phyloP scores from a whole-genome alignment of 176 grass and related monocot species.

The Musa schizocarpa region DNA sequence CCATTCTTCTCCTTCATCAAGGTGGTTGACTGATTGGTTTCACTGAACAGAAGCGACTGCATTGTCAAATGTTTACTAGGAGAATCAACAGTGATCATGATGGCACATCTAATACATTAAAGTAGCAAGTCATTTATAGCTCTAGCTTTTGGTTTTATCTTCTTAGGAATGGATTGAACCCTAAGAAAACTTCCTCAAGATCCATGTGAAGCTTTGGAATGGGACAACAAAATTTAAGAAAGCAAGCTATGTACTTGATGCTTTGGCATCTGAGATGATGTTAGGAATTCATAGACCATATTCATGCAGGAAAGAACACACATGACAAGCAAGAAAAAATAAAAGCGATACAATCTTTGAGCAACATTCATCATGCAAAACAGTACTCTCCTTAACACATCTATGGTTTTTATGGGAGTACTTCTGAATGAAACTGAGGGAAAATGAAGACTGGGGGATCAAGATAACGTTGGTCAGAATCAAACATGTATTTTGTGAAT shows the following conservation, averaged over 20 bases:
- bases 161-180: not conserved
- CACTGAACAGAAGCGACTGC: not conserved
- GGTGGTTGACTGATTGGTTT: slow-evolving; percentile 2
- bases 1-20: not conserved
- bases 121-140: not conserved
- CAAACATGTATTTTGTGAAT: too few relatives aligned
- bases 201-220: not conserved
- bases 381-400: too few relatives aligned
- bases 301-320: too few relatives aligned
- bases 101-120: not conserved
- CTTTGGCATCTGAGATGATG: too few relatives aligned
- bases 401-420: too few relatives aligned
- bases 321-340: not conserved
- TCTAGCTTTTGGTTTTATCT: not conserved
- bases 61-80: not conserved
- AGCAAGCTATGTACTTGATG: not conserved
- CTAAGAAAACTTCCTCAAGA: not conserved
- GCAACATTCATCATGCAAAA: too few relatives aligned
- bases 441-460: too few relatives aligned
- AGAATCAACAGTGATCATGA: not conserved
- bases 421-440: too few relatives aligned
- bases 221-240: not conserved
- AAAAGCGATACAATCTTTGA: not conserved
- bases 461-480: too few relatives aligned
- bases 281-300: too few relatives aligned